Base-by-base conservation (phyloP, 2,329 filamentous ascomycete genomes). In the Lasiodiplodia sp. region DNA sequence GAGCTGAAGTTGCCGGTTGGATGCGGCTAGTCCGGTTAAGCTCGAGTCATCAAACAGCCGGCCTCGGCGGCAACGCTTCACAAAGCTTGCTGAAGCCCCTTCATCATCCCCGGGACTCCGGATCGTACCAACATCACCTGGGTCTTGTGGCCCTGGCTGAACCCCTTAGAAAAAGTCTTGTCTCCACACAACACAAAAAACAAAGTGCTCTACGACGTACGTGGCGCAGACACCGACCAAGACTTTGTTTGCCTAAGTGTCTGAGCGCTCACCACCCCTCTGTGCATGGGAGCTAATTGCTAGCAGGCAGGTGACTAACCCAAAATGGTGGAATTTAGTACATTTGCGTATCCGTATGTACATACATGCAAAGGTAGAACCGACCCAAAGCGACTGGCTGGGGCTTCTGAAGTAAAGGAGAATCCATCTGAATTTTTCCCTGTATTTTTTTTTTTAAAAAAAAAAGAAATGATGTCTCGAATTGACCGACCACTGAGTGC, bases 41-140 rank as follows among this genome's bases (percentile, higher is more conserved):
- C 31, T 64, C 60, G 60, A 64, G 60, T 64, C 47, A 52, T 52
- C 31, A 64, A 64, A 64, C 60, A 18, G 12, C 60, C 60, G 47
- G 60, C 60, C 60, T 52, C 60, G 44, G 60, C 60, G 60, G 60
- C 60, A 64, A 64, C 60, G 60, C 60, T 64, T 64, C 60, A 64
- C 28, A 52, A 64, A 64, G 60, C 60, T 64, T 64, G 21, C 60
- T 31, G 60, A 64, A 49, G 47, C 60, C 60, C 60, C 47, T 64
- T 64, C 60, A 64, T 64, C 60, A 63, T 21, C 60, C 60, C 38
- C 40, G 56, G 56, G 21, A 40, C 56, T 38, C 40, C 31, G 58
- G 40, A 63, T 63, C 40, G 58, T 49, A 40, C 49, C 40, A 51
- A 44, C 18, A 25, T 63, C 25, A 23, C 40, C 44, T 16, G 58